Conservation (phyloP, 2,329 filamentous ascomycete genomes). For the Stromatinia cepivora region DNA sequence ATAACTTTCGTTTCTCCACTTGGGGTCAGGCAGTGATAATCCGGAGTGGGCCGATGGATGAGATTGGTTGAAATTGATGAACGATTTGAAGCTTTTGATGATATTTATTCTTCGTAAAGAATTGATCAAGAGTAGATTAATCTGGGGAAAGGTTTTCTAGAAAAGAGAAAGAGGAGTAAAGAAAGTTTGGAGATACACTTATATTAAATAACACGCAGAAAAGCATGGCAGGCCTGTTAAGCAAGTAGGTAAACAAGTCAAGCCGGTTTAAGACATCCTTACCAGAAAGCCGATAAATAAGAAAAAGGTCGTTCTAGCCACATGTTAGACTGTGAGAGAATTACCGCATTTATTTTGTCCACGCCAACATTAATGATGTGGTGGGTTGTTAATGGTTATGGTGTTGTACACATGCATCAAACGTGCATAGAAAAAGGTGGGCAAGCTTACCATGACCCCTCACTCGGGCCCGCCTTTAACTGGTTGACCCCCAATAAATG, state of each 20-base stretch:
- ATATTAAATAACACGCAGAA: constrained; percentile 17
- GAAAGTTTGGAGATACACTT: neutral
- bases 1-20: constrained; percentile 15
- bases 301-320: constrained; percentile 18
- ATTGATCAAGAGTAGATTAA: neutral
- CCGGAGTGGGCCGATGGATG: constrained; percentile 8
- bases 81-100: constrained; percentile 1
- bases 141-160: neutral
- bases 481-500: constrained; percentile 14
- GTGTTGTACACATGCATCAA: constrained; percentile 25
- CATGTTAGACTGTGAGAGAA: constrained; percentile 20
- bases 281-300: constrained; percentile 15
- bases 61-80: constrained; percentile 13
- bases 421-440: constrained; percentile 22
- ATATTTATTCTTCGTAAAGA: neutral
- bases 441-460: constrained; percentile 23
- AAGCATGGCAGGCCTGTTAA: constrained; percentile 15
- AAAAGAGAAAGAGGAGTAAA: constrained; percentile 10
- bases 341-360: constrained; percentile 14
- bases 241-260: constrained; percentile 13
- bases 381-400: constrained; percentile 25
- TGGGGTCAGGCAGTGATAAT: constrained; percentile 3
- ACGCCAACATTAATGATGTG: constrained; percentile 26
- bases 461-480: constrained; percentile 11
- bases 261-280: constrained; percentile 16